phyloP scores from a whole-genome alignment of 192 early-diverging fungal species.

The Linnemannia hyalina region DNA sequence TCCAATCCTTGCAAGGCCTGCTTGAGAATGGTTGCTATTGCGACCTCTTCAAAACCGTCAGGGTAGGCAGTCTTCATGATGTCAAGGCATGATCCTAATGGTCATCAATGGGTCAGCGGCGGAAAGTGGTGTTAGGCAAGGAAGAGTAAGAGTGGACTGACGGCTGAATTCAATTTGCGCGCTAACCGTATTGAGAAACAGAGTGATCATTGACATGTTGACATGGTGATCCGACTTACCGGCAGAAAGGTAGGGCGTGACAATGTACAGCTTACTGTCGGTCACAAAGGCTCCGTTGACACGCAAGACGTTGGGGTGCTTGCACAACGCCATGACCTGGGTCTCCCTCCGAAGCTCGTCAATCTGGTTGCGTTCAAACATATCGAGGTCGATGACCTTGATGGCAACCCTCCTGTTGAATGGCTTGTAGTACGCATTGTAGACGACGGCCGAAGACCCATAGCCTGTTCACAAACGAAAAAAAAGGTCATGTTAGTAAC shows the following conservation, averaged over 20 bases:
- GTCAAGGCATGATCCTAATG: conserved; percentile 82
- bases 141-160: too few species aligned
- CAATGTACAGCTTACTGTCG: conserved; percentile 83
- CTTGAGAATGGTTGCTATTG: conserved; percentile 85
- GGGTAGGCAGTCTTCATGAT: conserved; percentile 90
- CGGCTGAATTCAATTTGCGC: too few species aligned
- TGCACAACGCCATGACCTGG: conserved; percentile 87
- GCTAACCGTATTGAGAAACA: too few species aligned
- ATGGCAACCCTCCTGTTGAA: conserved; percentile 77
- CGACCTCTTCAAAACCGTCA: conserved; percentile 84
- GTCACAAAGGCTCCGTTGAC: conserved; percentile 89
- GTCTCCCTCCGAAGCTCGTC: conserved; percentile 91
- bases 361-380: conserved; percentile 93
- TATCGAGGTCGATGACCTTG: conserved; percentile 91
- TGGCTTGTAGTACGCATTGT: conserved; percentile 83
- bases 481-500: not conserved
- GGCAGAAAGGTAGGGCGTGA: conserved; percentile 84
- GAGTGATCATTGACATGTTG: too few species aligned
- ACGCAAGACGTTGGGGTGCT: conserved; percentile 86
- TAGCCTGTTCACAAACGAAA: conserved; percentile 67
- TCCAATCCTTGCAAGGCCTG: conserved; percentile 77
- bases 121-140: too few species aligned
- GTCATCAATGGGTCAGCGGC: not conserved
- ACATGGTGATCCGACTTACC: conserved; percentile 53
- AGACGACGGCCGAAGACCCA: conserved; percentile 90